A percentile compares a stretch with the other conserved stretches of the same genome.
phyloP scores from a whole-genome alignment of 2,329 filamentous ascomycete genomes.

The Hymenoscyphus salicellus region DNA sequence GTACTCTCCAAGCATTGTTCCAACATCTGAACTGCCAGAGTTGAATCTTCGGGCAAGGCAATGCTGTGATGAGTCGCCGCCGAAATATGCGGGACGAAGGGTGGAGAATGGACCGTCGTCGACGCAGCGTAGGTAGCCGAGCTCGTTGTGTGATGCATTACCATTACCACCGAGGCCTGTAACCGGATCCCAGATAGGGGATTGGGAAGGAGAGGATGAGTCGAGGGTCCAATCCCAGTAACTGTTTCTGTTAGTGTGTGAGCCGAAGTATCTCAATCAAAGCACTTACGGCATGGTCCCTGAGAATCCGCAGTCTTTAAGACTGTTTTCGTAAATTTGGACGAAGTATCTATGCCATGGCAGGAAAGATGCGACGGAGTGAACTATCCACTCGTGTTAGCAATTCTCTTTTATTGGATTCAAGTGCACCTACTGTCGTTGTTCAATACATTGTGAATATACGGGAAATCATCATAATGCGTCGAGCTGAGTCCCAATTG shows the following conservation, averaged over 20 bases:
- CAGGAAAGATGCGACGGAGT: constrained; percentile 34
- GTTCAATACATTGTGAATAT: constrained; percentile 6
- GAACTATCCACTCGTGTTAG: constrained; percentile 15
- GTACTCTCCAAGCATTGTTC: too few species aligned
- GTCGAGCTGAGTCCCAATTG: constrained; percentile 4
- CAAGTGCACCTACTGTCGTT: constrained; percentile 3
- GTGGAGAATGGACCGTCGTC: constrained; percentile 3
- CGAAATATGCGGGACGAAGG: not conserved
- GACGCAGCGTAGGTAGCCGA: not conserved
- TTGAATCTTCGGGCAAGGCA: constrained; percentile 7
- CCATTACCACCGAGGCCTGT: constrained; percentile 7
- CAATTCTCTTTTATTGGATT: not conserved
- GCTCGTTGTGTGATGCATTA: not conserved
- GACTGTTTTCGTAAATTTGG: constrained; percentile 40
- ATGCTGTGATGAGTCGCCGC: not conserved
- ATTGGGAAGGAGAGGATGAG: not conserved
- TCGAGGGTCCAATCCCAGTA: constrained; percentile 6
- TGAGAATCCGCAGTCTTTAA: constrained; percentile 26
- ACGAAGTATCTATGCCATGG: constrained; percentile 45
- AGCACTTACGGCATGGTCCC: not conserved
- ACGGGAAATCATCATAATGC: constrained; percentile 15
- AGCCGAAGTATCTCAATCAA: not conserved
- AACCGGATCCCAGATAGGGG: constrained; percentile 1
- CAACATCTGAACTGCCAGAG: too few species aligned
- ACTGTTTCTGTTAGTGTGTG: not conserved